Base-by-base conservation (phyloP, 2,329 filamentous ascomycete genomes). In the Fusarium illudens region DNA sequence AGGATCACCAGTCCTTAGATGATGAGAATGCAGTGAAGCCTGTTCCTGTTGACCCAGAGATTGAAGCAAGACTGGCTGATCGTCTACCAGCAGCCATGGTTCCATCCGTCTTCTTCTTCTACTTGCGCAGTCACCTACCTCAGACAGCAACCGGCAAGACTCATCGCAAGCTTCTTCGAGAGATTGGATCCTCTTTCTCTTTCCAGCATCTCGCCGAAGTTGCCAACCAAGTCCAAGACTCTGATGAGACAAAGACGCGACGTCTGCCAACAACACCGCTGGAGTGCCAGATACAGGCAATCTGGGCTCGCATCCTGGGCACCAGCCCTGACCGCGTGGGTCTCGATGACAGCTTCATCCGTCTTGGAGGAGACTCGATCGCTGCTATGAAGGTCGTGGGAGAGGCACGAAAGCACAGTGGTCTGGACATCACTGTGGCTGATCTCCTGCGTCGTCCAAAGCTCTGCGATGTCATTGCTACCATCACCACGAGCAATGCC, bases 301-400 rank as follows among this genome's bases (percentile, higher is more conserved):
- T 80, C 17, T 84, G 82, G 81, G 72, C 74, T 10, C 70, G 75
- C 1, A 72, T 82, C 0, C 73, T 84, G 3, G 68, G 70, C 3
- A 66, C 81, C 4, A 67, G 73, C 3, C 61, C 75, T 15, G 69
- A 77, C 2, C 63, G 70, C 4, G 80, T 84, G 19, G 78, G 78
- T 3, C 60, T 78, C 1, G 78, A 82, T 5, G 80, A 84, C 62
- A 83, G 80, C 71, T 86, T 86, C 71, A 84, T 85, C 75, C 76
- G 76, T 0, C 77, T 84, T 0, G 84, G 84, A 17, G 84, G 84
- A n/a, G 82, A 85, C 66, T 85, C 83, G 0, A 79, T 86, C 3
- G 68, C 78, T 0, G 83, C 83, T 0, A 87, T 86, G 80, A 82
- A 80, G 56, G 68, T 86, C 4, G 83, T 65, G 3, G 62, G 46